A percentile compares a stretch with the other conserved stretches of the same genome.
phyloP scores from a whole-genome alignment of 73 alveolate genomes.

The Diophrys sp. region DNA sequence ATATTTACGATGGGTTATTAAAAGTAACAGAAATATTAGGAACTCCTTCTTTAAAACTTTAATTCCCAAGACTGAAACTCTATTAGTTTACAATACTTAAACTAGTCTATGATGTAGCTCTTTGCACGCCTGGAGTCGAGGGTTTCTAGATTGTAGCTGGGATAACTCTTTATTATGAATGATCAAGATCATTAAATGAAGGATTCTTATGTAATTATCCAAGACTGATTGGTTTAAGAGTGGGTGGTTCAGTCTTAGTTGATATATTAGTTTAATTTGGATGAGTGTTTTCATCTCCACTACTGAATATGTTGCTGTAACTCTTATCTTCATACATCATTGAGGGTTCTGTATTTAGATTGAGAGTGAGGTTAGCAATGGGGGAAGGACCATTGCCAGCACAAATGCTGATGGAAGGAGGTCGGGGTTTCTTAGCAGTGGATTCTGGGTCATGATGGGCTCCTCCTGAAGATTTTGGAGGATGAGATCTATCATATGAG shows the following conservation, averaged over 20 bases:
- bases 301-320: too few species aligned
- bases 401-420: neutral
- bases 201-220: neutral
- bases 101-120: too few species aligned
- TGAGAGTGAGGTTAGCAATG: neutral
- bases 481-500: neutral
- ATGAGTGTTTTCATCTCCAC: neutral
- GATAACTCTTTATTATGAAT: neutral
- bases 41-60: too few species aligned
- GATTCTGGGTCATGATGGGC: neutral
- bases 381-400: neutral
- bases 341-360: neutral
- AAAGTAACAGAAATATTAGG: neutral
- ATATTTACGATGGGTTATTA: too few species aligned
- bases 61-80: too few species aligned
- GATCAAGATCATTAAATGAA: neutral
- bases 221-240: neutral
- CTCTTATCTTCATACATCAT: neutral
- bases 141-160: neutral
- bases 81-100: too few species aligned
- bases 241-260: neutral
- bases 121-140: neutral
- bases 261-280: neutral
- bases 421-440: neutral
- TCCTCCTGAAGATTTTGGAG: neutral